These are phyloP conservation scores for Gentiana dahurica DNA, from an alignment of 257 asterid species.

Conservation along the genomic window DNA sequence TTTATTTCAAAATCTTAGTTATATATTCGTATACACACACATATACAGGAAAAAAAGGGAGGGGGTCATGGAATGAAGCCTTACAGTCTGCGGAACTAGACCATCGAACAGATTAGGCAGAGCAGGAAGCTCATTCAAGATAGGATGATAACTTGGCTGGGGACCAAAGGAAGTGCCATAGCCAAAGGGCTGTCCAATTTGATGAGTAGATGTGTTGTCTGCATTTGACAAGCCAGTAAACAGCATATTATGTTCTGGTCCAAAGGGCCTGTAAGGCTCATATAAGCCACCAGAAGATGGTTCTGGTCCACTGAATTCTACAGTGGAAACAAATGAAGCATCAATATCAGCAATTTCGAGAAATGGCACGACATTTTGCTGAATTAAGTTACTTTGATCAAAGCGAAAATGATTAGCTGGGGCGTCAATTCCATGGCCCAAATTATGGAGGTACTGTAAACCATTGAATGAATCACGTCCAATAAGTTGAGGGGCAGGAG, in stretches of 20 bases:
- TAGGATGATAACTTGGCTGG: background rate
- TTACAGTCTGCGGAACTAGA: constrained; percentile 1
- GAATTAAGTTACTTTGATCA: constrained; percentile 12
- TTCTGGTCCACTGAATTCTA: constrained; percentile 14
- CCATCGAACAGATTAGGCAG: constrained; percentile 1
- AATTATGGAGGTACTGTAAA: constrained; percentile 28
- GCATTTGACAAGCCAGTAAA: constrained; percentile 2
- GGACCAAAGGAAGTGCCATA: constrained; percentile 1
- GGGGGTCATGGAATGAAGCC: background rate
- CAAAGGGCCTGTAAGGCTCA: constrained; percentile 16
- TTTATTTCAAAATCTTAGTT: no score
- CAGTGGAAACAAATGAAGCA: constrained; percentile 28
- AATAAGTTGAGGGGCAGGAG: constrained; percentile 9
- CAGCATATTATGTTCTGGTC: background rate
- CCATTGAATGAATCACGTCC: constrained; percentile 30
- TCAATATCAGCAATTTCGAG: constrained; percentile 58
- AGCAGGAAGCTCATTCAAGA: background rate
- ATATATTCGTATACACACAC: no score
- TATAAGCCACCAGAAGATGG: constrained; percentile 8
- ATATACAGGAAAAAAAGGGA: no score
- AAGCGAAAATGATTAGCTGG: constrained; percentile 12
- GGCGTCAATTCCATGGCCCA: constrained; percentile 15
- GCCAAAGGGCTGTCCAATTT: background rate
- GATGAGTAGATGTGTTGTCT: background rate
- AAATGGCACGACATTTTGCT: constrained; percentile 23